Evolutionary conservation across 768 basidiomycete genomes (phyloP), one percentile per base, ranked within the genome.

Genomic region (Clitopilus hobsonii): DNA sequence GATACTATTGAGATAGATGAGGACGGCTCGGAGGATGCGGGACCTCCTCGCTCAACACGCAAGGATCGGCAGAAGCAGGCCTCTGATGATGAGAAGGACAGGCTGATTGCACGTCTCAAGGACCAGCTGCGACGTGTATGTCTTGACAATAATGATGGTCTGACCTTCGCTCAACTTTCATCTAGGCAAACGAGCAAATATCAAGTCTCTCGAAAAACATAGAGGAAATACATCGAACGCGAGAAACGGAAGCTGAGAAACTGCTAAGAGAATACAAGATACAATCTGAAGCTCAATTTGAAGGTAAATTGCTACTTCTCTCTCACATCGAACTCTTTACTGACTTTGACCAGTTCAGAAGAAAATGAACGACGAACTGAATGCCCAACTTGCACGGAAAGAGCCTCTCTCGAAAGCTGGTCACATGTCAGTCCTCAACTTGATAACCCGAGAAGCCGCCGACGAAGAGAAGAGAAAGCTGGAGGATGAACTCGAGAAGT

Each of bases 371-470:
- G 66, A 80, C 38, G 78, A 85, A 56, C 71, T 89, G 10, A 81
- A 76, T 3, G 68, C 73, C 16, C 78, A 83, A 60, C 67, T 88
- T 4, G 71, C 82, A 2, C 78, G 74, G 24, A 73, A 79, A 41
- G 80, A 86, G 57, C 82, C 83, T 5, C 70, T 86, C 29, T 71
- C 80, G 38, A 71, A 73, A 38, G 67, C 76, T 0, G 78, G 76
- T 5, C 80, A 79, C 57, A 72, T 70, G 13, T 74, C 78, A 2
- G 76, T 81, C 4, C 72, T 86, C 26, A 83, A 88, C 60, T 77
- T 93, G 48, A 69, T 93, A 11, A 88, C 88, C 7, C 81, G 88
- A 53, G 88, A 89, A 56, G 81, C 81, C 2, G 88, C 85, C 5
- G 83, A 91, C 55, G 82, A 83, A 53, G 88, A 91, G 69, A 83